These are phyloP conservation scores for Podila horticola DNA, from an alignment of 192 early-diverging fungal species.

Conservation along the genomic window DNA sequence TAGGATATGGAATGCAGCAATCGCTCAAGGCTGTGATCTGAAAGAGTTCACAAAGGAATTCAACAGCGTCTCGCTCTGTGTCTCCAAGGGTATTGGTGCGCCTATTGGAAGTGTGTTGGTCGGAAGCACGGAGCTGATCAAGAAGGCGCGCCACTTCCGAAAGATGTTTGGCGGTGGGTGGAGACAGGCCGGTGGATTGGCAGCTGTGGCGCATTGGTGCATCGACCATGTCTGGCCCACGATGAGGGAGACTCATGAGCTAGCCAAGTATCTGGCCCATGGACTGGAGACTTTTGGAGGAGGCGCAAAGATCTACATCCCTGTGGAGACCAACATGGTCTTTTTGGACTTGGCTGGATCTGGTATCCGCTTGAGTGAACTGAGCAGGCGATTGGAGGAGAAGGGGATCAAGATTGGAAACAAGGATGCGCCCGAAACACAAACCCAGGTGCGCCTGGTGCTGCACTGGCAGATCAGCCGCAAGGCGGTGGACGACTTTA, in stretches of 20 bases:
- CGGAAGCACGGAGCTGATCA: slow-evolving; percentile 73
- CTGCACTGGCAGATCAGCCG: slow-evolving; percentile 73
- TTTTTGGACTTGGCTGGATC: slow-evolving; percentile 65
- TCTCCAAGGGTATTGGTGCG: slow-evolving; percentile 93
- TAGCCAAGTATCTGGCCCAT: slow-evolving; percentile 70
- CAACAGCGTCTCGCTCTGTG: slow-evolving; percentile 91
- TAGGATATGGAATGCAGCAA: slow-evolving; percentile 88
- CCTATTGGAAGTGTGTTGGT: slow-evolving; percentile 90
- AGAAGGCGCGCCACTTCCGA: slow-evolving; percentile 82
- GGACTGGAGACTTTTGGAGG: slow-evolving; percentile 64
- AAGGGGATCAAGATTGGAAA: slow-evolving; percentile 55
- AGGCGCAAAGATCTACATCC: slow-evolving; percentile 62
- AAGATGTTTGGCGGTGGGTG: slow-evolving; percentile 95
- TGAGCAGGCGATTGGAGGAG: slow-evolving; percentile 31
- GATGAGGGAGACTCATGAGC: slow-evolving; percentile 73
- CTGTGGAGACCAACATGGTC: slow-evolving; percentile 91
- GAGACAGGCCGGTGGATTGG: slow-evolving; percentile 91
- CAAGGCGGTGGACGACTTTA: slow-evolving; percentile 63
- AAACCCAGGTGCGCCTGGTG: slow-evolving; percentile 66
- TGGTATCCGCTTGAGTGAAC: slow-evolving; percentile 24
- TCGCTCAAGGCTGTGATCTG: slow-evolving; percentile 72
- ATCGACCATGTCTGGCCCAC: slow-evolving; percentile 79
- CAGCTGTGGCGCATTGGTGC: slow-evolving; percentile 77
- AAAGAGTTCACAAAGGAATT: slow-evolving; percentile 74
- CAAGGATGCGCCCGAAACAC: slow-evolving; percentile 51